Conservation (phyloP, 1,284 basidiomycete species). For the Ustilago crameri region DNA sequence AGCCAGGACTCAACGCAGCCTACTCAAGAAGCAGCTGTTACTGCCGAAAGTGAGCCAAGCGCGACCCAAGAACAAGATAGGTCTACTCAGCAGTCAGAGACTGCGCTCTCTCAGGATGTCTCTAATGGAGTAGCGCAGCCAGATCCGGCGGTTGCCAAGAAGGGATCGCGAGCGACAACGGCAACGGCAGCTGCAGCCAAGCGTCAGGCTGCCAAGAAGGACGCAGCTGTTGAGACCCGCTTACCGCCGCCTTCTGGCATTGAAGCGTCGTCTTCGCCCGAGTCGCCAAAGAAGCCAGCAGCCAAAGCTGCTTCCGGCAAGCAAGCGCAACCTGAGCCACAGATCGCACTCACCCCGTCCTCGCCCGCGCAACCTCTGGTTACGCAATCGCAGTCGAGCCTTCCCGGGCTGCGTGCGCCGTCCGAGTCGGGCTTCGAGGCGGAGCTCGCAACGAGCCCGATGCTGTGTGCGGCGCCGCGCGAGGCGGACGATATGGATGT, state of each 20-base stretch:
- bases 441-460: slow-evolving; percentile 46
- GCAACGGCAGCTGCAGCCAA: slow-evolving; percentile 8
- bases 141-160: slow-evolving; percentile 1
- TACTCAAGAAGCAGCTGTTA: slow-evolving; percentile 1
- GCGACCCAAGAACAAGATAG: background rate
- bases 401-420: slow-evolving; percentile 17
- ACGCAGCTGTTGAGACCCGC: slow-evolving; percentile 3
- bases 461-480: slow-evolving; percentile 38
- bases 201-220: slow-evolving; percentile 10
- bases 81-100: background rate
- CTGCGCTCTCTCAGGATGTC: background rate
- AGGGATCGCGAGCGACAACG: slow-evolving; percentile 8
- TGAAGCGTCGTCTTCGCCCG: slow-evolving; percentile 5
- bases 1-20: slow-evolving; percentile 10
- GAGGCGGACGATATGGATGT: slow-evolving; percentile 33
- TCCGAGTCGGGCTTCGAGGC: slow-evolving; percentile 43
- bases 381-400: slow-evolving; percentile 5
- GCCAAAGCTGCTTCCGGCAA: slow-evolving; percentile 1
- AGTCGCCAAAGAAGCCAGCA: slow-evolving; percentile 12
- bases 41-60: background rate
- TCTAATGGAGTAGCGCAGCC: background rate
- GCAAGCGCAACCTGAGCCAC: slow-evolving; percentile 8
- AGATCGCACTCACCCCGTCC: slow-evolving; percentile 25
- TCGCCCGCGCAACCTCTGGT: slow-evolving; percentile 12
- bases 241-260: slow-evolving; percentile 33